Evolutionary conservation across 192 early-diverging fungal genomes (phyloP).

Genomic region (Gryganskiella cystojenkinii): DNA sequence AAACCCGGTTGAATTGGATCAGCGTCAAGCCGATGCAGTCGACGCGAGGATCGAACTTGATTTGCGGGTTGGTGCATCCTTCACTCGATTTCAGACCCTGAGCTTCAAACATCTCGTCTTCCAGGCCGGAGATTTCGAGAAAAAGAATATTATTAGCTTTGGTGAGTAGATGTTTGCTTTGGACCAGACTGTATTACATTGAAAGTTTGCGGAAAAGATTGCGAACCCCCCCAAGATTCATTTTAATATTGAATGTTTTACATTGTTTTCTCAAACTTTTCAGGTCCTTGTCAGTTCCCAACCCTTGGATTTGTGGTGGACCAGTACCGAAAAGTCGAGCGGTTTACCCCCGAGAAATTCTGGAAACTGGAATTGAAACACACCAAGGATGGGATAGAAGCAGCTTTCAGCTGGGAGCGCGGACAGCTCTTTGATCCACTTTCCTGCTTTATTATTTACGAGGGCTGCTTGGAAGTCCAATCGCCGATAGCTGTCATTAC

Average conservation of each 20-base stretch:
- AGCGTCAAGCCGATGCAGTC: slow-evolving; percentile 81
- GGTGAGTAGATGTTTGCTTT: slow-evolving; percentile 55
- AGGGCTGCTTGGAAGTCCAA: slow-evolving; percentile 67
- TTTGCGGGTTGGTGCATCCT: slow-evolving; percentile 89
- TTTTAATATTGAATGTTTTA: not conserved
- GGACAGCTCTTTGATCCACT: slow-evolving; percentile 81
- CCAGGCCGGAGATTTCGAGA: slow-evolving; percentile 5
- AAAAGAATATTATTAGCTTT: slow-evolving; percentile 79
- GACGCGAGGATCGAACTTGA: slow-evolving; percentile 89
- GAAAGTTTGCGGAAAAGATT: not conserved
- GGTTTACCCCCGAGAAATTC: slow-evolving; percentile 90
- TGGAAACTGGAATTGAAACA: slow-evolving; percentile 86
- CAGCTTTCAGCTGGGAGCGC: slow-evolving; percentile 82
- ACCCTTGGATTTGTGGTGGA: slow-evolving; percentile 97
- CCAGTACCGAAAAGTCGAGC: slow-evolving; percentile 75
- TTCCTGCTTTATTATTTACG: slow-evolving; percentile 76
- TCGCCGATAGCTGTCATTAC: slow-evolving; percentile 66
- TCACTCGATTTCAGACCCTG: slow-evolving; percentile 93
- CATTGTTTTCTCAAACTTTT: not conserved
- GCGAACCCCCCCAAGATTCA: too few species aligned
- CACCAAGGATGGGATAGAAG: slow-evolving; percentile 57
- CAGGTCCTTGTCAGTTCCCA: slow-evolving; percentile 95
- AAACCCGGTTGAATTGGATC: slow-evolving; percentile 77
- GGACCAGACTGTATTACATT: not conserved
- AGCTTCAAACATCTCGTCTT: slow-evolving; percentile 66